Percentiles rank a stretch among this genome's conserved stretches.
Conservation (phyloP, 495 filamentous ascomycete species). For the Friedmanniomyces simplex region DNA sequence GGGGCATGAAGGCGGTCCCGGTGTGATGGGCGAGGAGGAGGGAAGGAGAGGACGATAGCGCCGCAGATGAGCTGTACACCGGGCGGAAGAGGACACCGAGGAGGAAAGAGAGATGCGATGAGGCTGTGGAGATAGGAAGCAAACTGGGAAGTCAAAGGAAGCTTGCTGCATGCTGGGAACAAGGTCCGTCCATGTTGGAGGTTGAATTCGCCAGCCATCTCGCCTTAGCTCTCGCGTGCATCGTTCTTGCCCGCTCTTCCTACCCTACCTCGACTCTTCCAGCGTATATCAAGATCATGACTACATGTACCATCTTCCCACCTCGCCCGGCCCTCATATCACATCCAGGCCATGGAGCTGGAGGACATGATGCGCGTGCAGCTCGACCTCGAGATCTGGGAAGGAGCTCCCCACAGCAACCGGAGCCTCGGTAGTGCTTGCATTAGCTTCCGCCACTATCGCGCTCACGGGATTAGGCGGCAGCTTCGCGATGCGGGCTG, state of each 20-base stretch:
- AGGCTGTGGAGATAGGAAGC: not conserved
- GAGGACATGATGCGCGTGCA: no score
- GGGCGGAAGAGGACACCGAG: not conserved
- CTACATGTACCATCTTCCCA: no score
- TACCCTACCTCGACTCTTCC: no score
- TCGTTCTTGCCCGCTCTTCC: no score
- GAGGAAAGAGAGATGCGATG: not conserved
- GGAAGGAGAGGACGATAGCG: not conserved
- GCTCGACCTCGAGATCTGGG: not conserved
- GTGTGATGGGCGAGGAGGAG: no score
- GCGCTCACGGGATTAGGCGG: not conserved
- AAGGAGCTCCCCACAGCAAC: not conserved
- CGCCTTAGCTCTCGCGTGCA: not conserved
- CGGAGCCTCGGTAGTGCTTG: slow-evolving; percentile 6
- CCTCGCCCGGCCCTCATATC: no score
- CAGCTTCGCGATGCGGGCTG: not conserved
- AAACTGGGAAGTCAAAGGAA: not conserved
- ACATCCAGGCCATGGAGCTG: no score
- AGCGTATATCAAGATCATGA: no score
- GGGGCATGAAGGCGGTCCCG: no score
- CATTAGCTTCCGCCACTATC: not conserved
- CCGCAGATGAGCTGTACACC: not conserved
- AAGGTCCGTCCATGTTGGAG: not conserved
- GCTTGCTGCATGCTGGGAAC: not conserved
- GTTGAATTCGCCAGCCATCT: not conserved